Conservation (phyloP, 2,329 filamentous ascomycete species). For the Ophiobolus disseminans region DNA sequence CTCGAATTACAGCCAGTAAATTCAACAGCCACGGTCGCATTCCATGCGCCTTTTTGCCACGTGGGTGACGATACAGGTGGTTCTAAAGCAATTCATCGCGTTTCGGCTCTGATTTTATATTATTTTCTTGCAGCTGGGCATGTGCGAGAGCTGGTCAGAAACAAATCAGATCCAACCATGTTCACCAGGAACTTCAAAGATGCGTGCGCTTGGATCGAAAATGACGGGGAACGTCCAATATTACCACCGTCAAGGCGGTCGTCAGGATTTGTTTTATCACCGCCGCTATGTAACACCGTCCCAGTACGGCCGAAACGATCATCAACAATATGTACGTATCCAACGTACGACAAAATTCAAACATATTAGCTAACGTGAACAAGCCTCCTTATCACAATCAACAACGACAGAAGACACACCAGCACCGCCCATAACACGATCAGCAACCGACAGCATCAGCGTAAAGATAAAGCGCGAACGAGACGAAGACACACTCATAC, state of each 20-base stretch:
- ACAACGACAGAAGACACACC: conserved; percentile 10
- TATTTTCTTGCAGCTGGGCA: conserved; percentile 35
- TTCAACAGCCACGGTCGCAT: conserved; percentile 36
- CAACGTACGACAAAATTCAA: conserved; percentile 60
- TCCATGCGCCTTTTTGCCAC: conserved; percentile 36
- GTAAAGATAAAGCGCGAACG: conserved; percentile 35
- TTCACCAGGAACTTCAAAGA: conserved; percentile 39
- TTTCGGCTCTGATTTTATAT: conserved; percentile 35
- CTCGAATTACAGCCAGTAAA: conserved; percentile 31
- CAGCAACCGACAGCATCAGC: conserved; percentile 24
- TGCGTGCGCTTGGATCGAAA: conserved; percentile 36
- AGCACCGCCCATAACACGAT: conserved; percentile 22
- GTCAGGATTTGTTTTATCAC: conserved; percentile 23
- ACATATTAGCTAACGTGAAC: neutral
- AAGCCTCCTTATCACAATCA: conserved; percentile 15
- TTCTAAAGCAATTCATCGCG: conserved; percentile 36
- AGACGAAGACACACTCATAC: conserved; percentile 25
- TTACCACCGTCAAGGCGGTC: conserved; percentile 23
- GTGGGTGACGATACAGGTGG: conserved; percentile 35
- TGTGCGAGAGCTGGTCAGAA: conserved; percentile 32
- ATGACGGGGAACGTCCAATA: conserved; percentile 28
- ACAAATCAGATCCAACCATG: conserved; percentile 34
- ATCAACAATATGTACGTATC: conserved; percentile 70
- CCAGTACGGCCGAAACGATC: conserved; percentile 66
- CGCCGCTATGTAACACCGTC: conserved; percentile 16